These are phyloP conservation scores for Apiospora malaysiana DNA, from an alignment of 2,329 filamentous ascomycete species.

Conservation along the genomic window DNA sequence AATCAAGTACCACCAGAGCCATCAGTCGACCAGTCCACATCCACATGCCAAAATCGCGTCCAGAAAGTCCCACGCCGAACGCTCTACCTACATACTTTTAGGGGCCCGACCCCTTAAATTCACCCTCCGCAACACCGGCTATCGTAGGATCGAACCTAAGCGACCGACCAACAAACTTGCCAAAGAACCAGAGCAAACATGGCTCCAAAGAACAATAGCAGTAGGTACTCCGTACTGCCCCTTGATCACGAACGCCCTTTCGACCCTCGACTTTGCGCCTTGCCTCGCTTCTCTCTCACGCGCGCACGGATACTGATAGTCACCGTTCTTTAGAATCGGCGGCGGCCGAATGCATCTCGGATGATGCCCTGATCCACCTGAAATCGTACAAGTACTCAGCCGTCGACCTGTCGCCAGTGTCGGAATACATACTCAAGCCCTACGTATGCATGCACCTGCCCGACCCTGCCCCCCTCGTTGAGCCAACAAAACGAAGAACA, in stretches of 20 bases:
- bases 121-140: not conserved
- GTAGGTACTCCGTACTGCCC: conserved; percentile 29
- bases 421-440: conserved; percentile 90
- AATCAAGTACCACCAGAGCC: not conserved
- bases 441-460: conserved; percentile 73
- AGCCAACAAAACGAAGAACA: conserved; percentile 23
- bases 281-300: not conserved
- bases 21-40: not conserved
- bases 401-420: conserved; percentile 94
- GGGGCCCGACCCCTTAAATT: conserved; percentile 12
- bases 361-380: conserved; percentile 88
- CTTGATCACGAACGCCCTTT: not conserved
- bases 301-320: not conserved
- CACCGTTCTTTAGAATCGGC: conserved; percentile 51
- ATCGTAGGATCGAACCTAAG: conserved; percentile 5
- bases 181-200: conserved; percentile 34
- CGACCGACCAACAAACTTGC: conserved; percentile 7
- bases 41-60: not conserved
- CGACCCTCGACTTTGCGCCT: conserved; percentile 27
- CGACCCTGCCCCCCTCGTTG: not conserved
- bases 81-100: not conserved
- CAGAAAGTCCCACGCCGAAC: not conserved
- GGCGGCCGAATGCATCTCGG: conserved; percentile 77
- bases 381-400: conserved; percentile 97
- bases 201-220: conserved; percentile 45